Evolutionary conservation across 768 basidiomycete species (phyloP).

Genomic region (Phlegmacium glaucopus): DNA sequence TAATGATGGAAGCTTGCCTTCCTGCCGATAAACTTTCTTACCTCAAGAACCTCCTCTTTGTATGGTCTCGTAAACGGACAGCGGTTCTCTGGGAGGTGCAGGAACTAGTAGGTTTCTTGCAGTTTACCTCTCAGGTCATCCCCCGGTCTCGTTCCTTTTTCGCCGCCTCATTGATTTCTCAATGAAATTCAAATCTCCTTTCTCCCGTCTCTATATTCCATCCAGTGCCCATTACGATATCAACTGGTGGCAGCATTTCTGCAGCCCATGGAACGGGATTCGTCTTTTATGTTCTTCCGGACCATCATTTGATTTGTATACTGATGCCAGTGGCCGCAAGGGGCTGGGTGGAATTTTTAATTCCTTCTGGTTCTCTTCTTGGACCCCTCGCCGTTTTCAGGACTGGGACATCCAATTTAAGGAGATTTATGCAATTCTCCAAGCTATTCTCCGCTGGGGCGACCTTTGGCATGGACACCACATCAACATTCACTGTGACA

Average conservation of each 20-base stretch:
- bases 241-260: constrained; percentile 32
- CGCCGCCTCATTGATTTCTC: constrained; percentile 26
- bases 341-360: constrained; percentile 25
- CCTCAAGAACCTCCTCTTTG: constrained; percentile 17
- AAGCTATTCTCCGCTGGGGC: constrained; percentile 28
- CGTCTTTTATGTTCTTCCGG: constrained; percentile 10
- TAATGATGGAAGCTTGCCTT: constrained; percentile 30
- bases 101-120: constrained; percentile 29
- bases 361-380: constrained; percentile 21
- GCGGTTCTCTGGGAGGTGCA: constrained; percentile 26
- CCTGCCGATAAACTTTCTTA: constrained; percentile 27
- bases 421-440: constrained; percentile 27
- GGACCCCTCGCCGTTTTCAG: constrained; percentile 19
- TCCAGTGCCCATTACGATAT: constrained; percentile 16
- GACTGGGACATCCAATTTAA: constrained; percentile 30
- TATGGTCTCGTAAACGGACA: constrained; percentile 15
- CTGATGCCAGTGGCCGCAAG: constrained; percentile 30
- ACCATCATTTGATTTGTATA: constrained; percentile 17
- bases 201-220: constrained; percentile 20
- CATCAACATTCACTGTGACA: constrained; percentile 26
- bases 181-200: constrained; percentile 18
- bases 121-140: constrained; percentile 33
- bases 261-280: constrained; percentile 28
- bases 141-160: constrained; percentile 25
- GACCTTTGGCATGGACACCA: constrained; percentile 19